Evolutionary conservation across 805 yeast species (phyloP).

Genomic region (Candida rishiriensis): DNA sequence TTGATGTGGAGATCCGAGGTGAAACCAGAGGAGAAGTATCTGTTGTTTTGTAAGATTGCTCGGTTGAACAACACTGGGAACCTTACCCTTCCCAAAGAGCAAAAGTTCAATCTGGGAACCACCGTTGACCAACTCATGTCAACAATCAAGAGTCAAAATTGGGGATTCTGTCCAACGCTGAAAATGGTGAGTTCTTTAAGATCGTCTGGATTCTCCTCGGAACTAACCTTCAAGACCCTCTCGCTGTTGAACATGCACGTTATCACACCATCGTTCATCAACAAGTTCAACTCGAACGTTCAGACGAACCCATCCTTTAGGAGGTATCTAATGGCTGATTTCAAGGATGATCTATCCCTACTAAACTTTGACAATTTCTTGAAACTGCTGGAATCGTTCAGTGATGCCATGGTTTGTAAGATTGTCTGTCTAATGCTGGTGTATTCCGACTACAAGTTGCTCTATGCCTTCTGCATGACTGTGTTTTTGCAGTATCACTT

Average conservation of each 20-base stretch:
- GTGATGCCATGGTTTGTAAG: slow-evolving; percentile 14
- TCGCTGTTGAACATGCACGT: slow-evolving; percentile 20
- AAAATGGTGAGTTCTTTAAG: slow-evolving; percentile 12
- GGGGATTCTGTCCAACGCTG: slow-evolving; percentile 15
- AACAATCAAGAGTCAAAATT: slow-evolving; percentile 8
- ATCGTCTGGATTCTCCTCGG: slow-evolving; percentile 11
- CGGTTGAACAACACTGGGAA: slow-evolving; percentile 1
- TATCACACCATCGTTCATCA: slow-evolving; percentile 19
- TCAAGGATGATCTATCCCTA: slow-evolving; percentile 25
- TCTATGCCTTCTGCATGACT: slow-evolving; percentile 36
- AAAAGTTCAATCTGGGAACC: slow-evolving; percentile 13
- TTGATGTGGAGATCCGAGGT: slow-evolving; percentile 29
- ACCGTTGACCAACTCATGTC: slow-evolving; percentile 4
- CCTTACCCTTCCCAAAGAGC: slow-evolving; percentile 5
- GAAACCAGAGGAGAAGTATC: slow-evolving; percentile 15
- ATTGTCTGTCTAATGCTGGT: slow-evolving; percentile 23
- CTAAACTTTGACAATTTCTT: slow-evolving; percentile 16
- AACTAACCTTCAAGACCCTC: slow-evolving; percentile 15
- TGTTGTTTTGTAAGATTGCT: slow-evolving; percentile 17
- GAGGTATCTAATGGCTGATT: slow-evolving; percentile 14
- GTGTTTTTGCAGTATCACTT: slow-evolving; percentile 46
- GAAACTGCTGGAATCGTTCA: slow-evolving; percentile 15
- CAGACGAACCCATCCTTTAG: slow-evolving; percentile 14
- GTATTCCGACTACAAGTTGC: slow-evolving; percentile 33
- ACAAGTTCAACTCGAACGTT: slow-evolving; percentile 18